A percentile compares a stretch with the other conserved stretches of the same genome.
Conservation (phyloP, 495 filamentous ascomycete genomes). For the Aspergillus haitiensis region DNA sequence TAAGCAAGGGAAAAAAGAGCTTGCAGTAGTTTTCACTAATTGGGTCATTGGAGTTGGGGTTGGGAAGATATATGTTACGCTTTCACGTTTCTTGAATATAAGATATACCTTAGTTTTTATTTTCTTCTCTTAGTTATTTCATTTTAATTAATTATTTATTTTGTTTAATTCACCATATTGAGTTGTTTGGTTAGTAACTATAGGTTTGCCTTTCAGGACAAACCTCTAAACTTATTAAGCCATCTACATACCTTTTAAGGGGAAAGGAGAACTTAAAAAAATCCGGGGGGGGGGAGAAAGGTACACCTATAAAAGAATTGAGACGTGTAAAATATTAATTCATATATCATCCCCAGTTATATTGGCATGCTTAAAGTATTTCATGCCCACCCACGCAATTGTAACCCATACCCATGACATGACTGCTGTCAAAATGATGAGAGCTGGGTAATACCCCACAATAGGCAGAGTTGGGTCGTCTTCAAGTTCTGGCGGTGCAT, state of each 20-base stretch:
- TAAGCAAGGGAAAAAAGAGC: background rate
- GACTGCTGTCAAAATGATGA: conserved; percentile 87
- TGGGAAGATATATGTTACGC: conserved; percentile 1
- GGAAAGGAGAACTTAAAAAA: no score
- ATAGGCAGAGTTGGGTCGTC: conserved; percentile 93
- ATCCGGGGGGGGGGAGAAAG: no score
- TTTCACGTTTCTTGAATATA: conserved; percentile 10
- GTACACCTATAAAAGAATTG: no score
- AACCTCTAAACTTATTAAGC: background rate
- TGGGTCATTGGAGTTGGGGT: conserved; percentile 16
- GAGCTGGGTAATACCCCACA: conserved; percentile 91
- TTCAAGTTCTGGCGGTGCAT: conserved; percentile 88
- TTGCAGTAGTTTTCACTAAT: background rate
- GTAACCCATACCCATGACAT: conserved; percentile 99
- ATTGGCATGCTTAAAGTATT: conserved; percentile 97
- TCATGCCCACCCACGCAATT: conserved; percentile 97
- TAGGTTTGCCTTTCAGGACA: background rate
- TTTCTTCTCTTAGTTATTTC: conserved; percentile 1
- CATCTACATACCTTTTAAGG: no score
- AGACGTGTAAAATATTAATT: conserved; percentile 11
- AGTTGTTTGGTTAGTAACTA: no score
- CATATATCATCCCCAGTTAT: conserved; percentile 61
- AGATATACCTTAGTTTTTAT: conserved; percentile 6
- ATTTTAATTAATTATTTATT: background rate
- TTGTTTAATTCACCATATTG: no score